Base-by-base conservation (phyloP, 352 stramenopile species). In the Pythium grandisporangium region DNA sequence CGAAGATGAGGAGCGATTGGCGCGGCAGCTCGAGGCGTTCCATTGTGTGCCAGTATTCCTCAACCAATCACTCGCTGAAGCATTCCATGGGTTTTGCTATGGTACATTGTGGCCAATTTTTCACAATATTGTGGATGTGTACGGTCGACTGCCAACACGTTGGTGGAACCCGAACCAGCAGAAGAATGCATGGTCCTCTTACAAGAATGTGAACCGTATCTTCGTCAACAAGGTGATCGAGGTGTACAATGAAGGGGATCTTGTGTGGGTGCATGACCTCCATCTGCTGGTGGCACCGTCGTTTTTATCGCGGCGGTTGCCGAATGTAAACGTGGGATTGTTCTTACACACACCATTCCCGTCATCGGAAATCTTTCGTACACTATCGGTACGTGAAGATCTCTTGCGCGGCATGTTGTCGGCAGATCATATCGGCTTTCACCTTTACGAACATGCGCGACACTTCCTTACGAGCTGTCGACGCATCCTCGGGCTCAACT, bases 281-380 rank as follows among this genome's bases (percentile, higher is more conserved):
- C 96, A 99, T 73, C 64, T 99, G n/a, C 73, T 99, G 21, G 87
- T 99, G 6, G 78, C 98, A 17, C 96, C 96, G 6, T 97, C 84
- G n/a, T 99, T 98, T 51, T 62, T 99, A 14, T 87, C 86, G 3
- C 70, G 95, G 29, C 70, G 87, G 13, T 73, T 98, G 32, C 88
- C 86, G 24, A 70, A 64, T 20, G 95, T 97, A 27, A 97, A 97
- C 53, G 91, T 99, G 42, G 96, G 95, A 10, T 75, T 99, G 13
- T 99, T 99, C 55, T 58, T 99, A 25, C 96, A 99, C 62, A 98
- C 95, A n/a, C 96, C 96, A 8, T 99, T 99, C 62, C 96, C 96
- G 21, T 98, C 88, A 41, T 98, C 92, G 0, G 96, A 99, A 62
- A 98, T 99, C 32, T 99, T 99, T 58, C 77, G 96, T 27, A 98